Base-by-base conservation (phyloP, 768 basidiomycete species). In the Amanita muscaria region DNA sequence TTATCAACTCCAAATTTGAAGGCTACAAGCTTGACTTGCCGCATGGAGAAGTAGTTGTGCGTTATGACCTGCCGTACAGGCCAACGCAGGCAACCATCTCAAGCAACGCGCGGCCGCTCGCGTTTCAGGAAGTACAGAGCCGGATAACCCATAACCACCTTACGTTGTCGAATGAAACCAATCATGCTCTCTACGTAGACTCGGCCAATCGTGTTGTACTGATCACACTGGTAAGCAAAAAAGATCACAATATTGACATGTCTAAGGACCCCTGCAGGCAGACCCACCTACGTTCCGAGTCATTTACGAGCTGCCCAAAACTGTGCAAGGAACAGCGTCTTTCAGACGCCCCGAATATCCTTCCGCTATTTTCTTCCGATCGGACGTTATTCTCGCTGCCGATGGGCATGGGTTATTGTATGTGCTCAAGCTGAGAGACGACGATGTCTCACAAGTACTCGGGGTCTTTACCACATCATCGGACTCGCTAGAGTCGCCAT, bases 91-190 rank as follows among this genome's bases (percentile, higher is more conserved):
- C 76, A 6, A 77, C 80, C 30, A 63, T 73, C 8, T 80, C 84
- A 3, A 76, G 76, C 6, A 72, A 67, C 46, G 65, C 73, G 0
- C n/a, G n/a, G n/a, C 77, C 78, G 6, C 67, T 90, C 16, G 78
- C 80, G 2, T 85, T 89, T 53, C 74, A 86, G 47, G 89, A 91
- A 53, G 82, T 90, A 44, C 82, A 86, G 58, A 86, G 83, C 55
- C 71, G 89, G 39, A 86, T 92, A 48, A 74, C 81, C 12, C 85
- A 91, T 60, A 90, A 92, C 53, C 89, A 92, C 56, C 71, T 92
- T 11, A 63, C 71, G 10, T 61, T 77, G 3, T 72, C 74, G 15
- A 56, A 58, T 12, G 58, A 69, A 27, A 65, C 67, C 9, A 62
- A 66, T 16, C 66, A 67, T 18, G 77, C 77, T 2, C 62, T 80